Base-by-base conservation (phyloP, 176 grass and related monocot genomes). In the Zoysia pacifica region DNA sequence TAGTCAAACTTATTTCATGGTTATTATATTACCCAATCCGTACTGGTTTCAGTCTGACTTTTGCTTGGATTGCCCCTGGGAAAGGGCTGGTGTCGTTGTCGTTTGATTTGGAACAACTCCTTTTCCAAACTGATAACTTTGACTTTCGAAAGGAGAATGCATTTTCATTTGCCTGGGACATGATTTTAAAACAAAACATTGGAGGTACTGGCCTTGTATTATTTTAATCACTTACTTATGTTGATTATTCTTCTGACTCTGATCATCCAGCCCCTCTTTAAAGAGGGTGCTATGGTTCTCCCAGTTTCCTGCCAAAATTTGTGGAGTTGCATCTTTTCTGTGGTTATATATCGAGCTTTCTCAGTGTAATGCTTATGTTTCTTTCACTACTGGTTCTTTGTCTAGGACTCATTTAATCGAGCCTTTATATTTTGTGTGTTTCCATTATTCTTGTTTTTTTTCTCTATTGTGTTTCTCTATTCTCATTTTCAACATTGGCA, bases 271-370 rank as follows among this genome's bases (percentile, higher is more conserved):
- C 38, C 20, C 47, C 72, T 88, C 70, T 84, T 66, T 63, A 70
- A 75, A 84, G 63, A 84, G 75, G 76, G 81, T 64, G 80, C 53
- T 48, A 71, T 66, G 28, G 41, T 70, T 84, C 70, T 49, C 40
- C 20, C 50, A 75, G 48, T 71, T 70, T 84, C 39, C 53, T 63
- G 18, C 70, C 39, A 75, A 79, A 48, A 58, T 47, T 75, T 70
- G 9, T 40, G 55, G 48, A 16, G 35, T 41, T 62, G 12, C n/a
- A 4, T 14, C 53, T 46, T 73, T 64, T 77, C 15, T 72, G 9
- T 50, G 68, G 65, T 54, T 68, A 55, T 44, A 44, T 87, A 70
- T 65, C 6, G 40, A 51, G n/a, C 36, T 69, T 35, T 18, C 2
- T 52, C 9, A 1, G 7, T 76, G 60, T 62, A 56, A 65, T 67